Base-by-base conservation (phyloP, 108 stramenopile species). In the Conticribra guillardii region DNA sequence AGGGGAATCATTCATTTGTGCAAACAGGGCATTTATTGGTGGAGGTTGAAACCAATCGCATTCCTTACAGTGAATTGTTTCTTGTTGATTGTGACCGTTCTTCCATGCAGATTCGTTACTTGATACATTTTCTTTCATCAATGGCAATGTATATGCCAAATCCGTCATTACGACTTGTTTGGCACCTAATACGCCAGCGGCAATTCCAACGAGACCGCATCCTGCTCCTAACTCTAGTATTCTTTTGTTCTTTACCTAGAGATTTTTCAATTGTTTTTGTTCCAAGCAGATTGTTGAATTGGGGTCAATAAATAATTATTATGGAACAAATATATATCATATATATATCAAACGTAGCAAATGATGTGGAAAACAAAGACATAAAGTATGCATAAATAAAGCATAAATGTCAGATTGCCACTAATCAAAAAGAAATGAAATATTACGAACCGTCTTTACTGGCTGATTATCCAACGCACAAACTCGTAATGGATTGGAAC, bases 201-300 rank as follows among this genome's bases (percentile, higher is more conserved):
- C 79, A 22, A 91, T 76, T 14, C 90, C 90, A 53, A 85, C 81
- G 22, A 91, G 47, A 23, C 88, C 90, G 54, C 84, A 83, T 24
- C 90, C 90, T 8, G 83, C 74, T 26, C 90, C 90, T 18, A 91
- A 66, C 64, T 91, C 90, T 19, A 91, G 56, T 1, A 88, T 75
- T 48, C 46, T 33, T 49, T 85, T 81, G 7, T 54, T 46, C 48
- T 60, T 60, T 15, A 86, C 82, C 64, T 65, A 9, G 5, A 11
- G 5, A 41, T 5, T 41, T 41, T 41, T 11, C 5, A 9, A 9
- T 41, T 41, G 8, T 5, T 41, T 41, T 5, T 41, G 37, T 41
- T 11, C 5, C 37, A 41, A 41, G 11, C 5, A 41, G 11, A 11
- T 41, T n/a, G n/a, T n/a, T n/a, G n/a, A n/a, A n/a, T n/a, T n/a